Percentiles rank a stretch among this genome's conserved stretches.
Conservation (phyloP, 352 stramenopile species). For the Phytophthora cryptogea region DNA sequence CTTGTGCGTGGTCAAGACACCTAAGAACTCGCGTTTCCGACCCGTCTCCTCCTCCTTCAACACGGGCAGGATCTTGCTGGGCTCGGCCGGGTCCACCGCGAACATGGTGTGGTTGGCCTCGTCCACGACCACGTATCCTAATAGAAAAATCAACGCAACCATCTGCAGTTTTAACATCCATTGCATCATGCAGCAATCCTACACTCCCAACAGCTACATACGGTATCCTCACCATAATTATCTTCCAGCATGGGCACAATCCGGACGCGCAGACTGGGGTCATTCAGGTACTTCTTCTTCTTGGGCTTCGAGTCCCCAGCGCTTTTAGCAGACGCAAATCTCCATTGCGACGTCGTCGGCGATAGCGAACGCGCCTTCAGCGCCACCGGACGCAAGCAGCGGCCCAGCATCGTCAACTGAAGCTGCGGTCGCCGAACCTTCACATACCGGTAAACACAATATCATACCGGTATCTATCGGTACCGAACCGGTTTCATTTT, state of each 20-base stretch:
- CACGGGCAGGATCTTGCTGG: constrained; percentile 61
- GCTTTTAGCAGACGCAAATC: constrained; percentile 4
- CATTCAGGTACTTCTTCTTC: constrained; percentile 69
- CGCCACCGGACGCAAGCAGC: constrained; percentile 10
- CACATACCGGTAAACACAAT: neutral
- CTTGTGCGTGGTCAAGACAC: constrained; percentile 94
- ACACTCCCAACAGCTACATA: neutral
- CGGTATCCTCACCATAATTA: constrained; percentile 66
- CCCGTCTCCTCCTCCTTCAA: constrained; percentile 70
- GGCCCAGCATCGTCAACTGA: constrained; percentile 8
- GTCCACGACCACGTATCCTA: constrained; percentile 82
- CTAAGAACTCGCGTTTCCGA: constrained; percentile 74
- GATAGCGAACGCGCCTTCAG: neutral
- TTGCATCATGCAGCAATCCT: neutral
- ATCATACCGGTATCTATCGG: neutral
- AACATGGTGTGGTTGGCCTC: constrained; percentile 87
- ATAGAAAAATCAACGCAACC: neutral
- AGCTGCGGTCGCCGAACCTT: neutral
- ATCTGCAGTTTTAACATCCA: neutral
- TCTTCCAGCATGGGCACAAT: constrained; percentile 83
- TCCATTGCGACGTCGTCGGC: neutral
- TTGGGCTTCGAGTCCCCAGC: constrained; percentile 25
- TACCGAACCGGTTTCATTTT: constrained; percentile 4
- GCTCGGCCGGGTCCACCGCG: constrained; percentile 73
- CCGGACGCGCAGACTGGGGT: constrained; percentile 83